Evolutionary conservation across 1,284 basidiomycete species (phyloP).

Genomic region (Kwoniella shivajii): DNA sequence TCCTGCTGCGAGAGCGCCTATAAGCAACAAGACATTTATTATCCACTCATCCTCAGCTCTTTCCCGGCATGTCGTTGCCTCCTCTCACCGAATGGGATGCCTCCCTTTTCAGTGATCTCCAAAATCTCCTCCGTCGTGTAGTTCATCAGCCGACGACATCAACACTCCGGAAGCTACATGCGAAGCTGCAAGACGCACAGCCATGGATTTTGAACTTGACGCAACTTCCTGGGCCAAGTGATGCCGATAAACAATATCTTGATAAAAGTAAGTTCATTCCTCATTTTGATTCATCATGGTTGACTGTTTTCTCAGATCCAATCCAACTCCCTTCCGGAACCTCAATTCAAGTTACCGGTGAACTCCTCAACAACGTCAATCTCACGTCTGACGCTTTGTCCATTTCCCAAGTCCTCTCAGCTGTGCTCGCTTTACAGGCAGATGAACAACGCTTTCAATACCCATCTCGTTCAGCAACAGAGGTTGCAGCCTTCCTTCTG

Average conservation of each 20-base stretch:
- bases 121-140: slow-evolving; percentile 39
- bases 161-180: slow-evolving; percentile 34
- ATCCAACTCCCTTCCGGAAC: slow-evolving; percentile 33
- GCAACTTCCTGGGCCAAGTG: slow-evolving; percentile 35
- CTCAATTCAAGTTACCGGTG: slow-evolving; percentile 37
- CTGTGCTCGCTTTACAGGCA: slow-evolving; percentile 41
- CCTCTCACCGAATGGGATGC: slow-evolving; percentile 45
- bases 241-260: slow-evolving; percentile 40
- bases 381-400: slow-evolving; percentile 32
- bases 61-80: slow-evolving; percentile 21
- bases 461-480: slow-evolving; percentile 37
- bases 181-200: slow-evolving; percentile 38
- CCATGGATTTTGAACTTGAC: slow-evolving; percentile 48
- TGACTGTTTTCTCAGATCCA: slow-evolving; percentile 19
- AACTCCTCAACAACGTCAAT: slow-evolving; percentile 38
- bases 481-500: slow-evolving; percentile 44
- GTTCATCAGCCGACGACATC: slow-evolving; percentile 43
- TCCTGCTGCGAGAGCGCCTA: neutral
- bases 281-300: neutral
- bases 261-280: slow-evolving; percentile 32
- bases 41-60: neutral
- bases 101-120: slow-evolving; percentile 42
- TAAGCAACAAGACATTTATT: neutral
- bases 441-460: slow-evolving; percentile 36
- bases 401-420: slow-evolving; percentile 44